These are phyloP conservation scores for Boletus sp. DNA, from an alignment of 768 basidiomycete genomes.

Conservation along the genomic window DNA sequence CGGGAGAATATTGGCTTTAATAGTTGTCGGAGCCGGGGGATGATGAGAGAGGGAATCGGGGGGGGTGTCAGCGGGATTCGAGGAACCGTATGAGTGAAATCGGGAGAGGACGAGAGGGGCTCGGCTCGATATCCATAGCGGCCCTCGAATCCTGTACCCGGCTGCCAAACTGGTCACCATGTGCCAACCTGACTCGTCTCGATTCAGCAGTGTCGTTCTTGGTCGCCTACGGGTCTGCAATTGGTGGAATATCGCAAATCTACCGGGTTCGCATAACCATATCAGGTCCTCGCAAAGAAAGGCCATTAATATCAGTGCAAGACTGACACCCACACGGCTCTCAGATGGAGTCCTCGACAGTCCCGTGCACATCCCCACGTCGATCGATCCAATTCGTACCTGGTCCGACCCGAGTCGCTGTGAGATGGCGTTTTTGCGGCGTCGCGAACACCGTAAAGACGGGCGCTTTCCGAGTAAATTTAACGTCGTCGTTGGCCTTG, in stretches of 20 bases:
- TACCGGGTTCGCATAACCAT: constrained; percentile 13
- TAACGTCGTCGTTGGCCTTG: constrained; percentile 4
- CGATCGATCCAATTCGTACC: constrained; percentile 8
- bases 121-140: constrained; percentile 33
- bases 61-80: constrained; percentile 27
- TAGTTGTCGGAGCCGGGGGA: constrained; percentile 35
- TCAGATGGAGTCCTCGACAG: background rate
- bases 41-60: constrained; percentile 27
- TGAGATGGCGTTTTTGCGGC: constrained; percentile 10
- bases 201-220: constrained; percentile 31
- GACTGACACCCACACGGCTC: constrained; percentile 5
- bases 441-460: constrained; percentile 6
- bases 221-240: constrained; percentile 15
- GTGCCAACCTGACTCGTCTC: constrained; percentile 43
- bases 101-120: constrained; percentile 41
- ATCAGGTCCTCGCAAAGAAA: constrained; percentile 19
- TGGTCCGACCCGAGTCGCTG: background rate
- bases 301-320: constrained; percentile 17
- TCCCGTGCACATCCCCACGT: background rate
- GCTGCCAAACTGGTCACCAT: constrained; percentile 36
- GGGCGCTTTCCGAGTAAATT: constrained; percentile 10
- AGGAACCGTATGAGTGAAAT: constrained; percentile 26
- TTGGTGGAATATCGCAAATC: constrained; percentile 20
- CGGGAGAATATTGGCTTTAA: constrained; percentile 31
- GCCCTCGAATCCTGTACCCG: constrained; percentile 30